Base-by-base conservation (phyloP, 1,139 yeast species). In the Candida glucosophila region DNA sequence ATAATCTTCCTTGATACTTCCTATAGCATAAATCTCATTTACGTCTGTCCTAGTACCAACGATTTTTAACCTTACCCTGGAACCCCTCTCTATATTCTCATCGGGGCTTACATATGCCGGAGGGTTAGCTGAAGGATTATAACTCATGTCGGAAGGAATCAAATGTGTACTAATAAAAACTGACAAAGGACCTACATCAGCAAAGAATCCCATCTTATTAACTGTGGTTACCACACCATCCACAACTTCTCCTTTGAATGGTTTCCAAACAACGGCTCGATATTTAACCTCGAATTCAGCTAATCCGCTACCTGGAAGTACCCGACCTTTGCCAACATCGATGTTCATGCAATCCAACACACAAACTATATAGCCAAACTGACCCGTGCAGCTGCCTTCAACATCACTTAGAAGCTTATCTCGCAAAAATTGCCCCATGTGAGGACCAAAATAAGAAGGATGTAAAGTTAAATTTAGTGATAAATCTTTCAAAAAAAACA, bases 351-450 rank as follows among this genome's bases (percentile, higher is more conserved):
- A 85, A 49, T 90, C 98, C 50, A 90, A 67, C 22, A 90, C 98
- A 56, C 97, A 90, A 32, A 90, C 81, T 41, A 90, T 90, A 54
- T 90, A 90, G 5, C 99, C 99, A 58, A 90, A 90, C 53, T 90
- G 95, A 41, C 99, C 99, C 1, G 98, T 86, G 58, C 98, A 92
- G 2, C 97, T 86, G 12, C 99, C 99, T 55, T 90, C 99, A 24
- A 92, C 98, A 47, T 90, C 98, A 40, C 85, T 86, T 33, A 92
- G 67, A 38, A 90, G 67, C 53, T 88, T 88, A 47, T 86, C 83
- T 47, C 93, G 75, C 40, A 90, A 67, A 49, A 77, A 88, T 47
- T 85, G 93, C 54, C 83, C 86, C 97, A 90, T 90, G 43, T 88
- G 93, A 4, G 98, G 96, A 2, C 98, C 98, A 48, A 88, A 90